Evolutionary conservation across 768 basidiomycete species (phyloP), one percentile per base, ranked within the genome.

Genomic region (Pseudohyphozyma bogoriensis): DNA sequence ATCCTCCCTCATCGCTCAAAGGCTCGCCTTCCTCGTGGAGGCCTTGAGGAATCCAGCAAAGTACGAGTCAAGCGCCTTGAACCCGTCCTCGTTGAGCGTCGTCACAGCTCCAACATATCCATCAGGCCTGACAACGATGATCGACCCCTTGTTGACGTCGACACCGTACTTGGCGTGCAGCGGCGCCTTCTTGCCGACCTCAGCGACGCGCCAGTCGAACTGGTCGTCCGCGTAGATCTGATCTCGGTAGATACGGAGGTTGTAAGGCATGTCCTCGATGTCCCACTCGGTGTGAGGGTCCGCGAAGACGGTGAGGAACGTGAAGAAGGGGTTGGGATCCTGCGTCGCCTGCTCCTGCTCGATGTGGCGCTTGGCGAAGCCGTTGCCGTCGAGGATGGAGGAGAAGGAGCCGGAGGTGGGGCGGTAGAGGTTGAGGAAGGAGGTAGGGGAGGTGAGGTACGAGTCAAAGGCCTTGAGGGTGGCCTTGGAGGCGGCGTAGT

Each of bases 81-180:
- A 70, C 16, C 71, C 71, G 29, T 59, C 60, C 57, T 69, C 54
- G 29, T 63, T 63, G 44, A 74, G 56, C 24, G 64, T 61, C 18
- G 68, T 68, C 28, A 70, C 66, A 10, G 69, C 65, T 2, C 71
- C 73, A 49, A 73, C 72, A 64, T 74, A 74, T 2, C 73, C 73
- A 59, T 74, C 73, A 2, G 73, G 73, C 33, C 73, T 62, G 46
- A 73, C 72, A 29, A 70, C 70, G 55, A 74, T 64, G 62, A 74
- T 71, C n/a, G 60, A 67, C 12, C 73, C 73, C 20, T 53, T 51
- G 16, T 56, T 59, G 56, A 66, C 47, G 51, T 67, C 64, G 39
- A 72, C 44, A 29, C 72, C 72, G 51, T 68, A 73, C 63, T 71
- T 71, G 54, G 57, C 45, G 62, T 71, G 70, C 11, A 71, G 13